Evolutionary conservation across 2,329 filamentous ascomycete genomes (phyloP), one percentile per base, ranked within the genome.

Genomic region (Penicillium rolfsii): DNA sequence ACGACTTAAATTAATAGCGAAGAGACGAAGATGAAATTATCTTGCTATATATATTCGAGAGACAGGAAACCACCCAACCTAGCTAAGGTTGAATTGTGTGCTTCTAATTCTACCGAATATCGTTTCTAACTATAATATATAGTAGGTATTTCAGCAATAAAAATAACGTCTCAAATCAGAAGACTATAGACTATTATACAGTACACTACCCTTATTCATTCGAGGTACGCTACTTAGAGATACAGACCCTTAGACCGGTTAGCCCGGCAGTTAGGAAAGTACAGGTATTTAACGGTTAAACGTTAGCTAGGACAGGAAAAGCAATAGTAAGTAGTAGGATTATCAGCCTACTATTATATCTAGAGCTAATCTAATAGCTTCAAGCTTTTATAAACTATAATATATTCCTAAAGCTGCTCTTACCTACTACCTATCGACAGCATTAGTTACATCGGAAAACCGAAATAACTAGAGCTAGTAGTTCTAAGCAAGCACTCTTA

Each of bases 401-500:
- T 48, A 11, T n/a, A 3, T 48, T 48, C 45, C 45, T 48, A 24
- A 9, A 48, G 45, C 45, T 48, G 45, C 45, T 28, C 43, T 46
- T 46, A 2, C 43, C 43, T 46, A 22, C 43, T 5, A 28, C 43
- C 43, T 11, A 28, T 48, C 45, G 45, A 48, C 45, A 48, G 45
- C 45, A 28, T 28, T 5, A 14, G 8, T 48, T 48, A 46, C 43
- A 48, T 48, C 45, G 45, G 1, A 48, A 28, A 28, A 19, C 45
- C 45, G 28, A 8, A 48, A 48, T 48, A 24, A 48, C 45, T 30
- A 28, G 45, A 48, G 45, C 45, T 11, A 48, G 45, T 48, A 48
- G 45, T 48, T 48, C 45, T 28, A 48, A 48, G 45, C 45, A 24
- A 28, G 45, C 45, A 48, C 45, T 48, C 45, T 28, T 48, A 11